phyloP scores from a whole-genome alignment of 805 yeast species.

The Yamadazyma paraphyllophila region DNA sequence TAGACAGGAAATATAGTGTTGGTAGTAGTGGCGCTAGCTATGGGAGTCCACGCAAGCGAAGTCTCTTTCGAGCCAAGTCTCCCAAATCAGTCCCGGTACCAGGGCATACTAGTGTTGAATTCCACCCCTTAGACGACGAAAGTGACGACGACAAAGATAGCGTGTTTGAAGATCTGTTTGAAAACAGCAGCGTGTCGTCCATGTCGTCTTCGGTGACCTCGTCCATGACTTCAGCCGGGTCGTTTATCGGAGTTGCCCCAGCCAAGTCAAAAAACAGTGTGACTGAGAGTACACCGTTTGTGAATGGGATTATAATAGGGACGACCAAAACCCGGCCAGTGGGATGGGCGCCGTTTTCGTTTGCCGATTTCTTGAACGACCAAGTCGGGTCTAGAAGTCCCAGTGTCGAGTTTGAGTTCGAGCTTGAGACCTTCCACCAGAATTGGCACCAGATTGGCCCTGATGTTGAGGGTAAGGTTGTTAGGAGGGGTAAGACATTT shows the following conservation, averaged over 20 bases:
- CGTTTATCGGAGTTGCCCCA: neutral
- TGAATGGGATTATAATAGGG: neutral
- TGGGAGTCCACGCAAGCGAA: neutral
- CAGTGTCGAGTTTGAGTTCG: slow-evolving; percentile 13
- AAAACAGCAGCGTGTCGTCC: slow-evolving; percentile 7
- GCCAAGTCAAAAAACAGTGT: neutral
- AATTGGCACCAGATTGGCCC: neutral
- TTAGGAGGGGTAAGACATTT: slow-evolving; percentile 5
- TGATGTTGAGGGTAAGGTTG: neutral
- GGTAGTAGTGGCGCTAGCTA: neutral
- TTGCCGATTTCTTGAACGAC: neutral
- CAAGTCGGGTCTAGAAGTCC: neutral
- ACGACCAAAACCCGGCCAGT: neutral
- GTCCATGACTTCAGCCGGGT: neutral
- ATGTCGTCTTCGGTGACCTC: slow-evolving; percentile 2
- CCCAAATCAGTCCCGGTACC: neutral
- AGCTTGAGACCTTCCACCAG: slow-evolving; percentile 12
- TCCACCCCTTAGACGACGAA: slow-evolving; percentile 9
- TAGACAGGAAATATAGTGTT: no score
- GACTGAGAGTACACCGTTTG: neutral
- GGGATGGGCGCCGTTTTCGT: neutral
- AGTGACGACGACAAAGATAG: slow-evolving; percentile 8
- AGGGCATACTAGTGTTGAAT: neutral
- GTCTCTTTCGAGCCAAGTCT: neutral
- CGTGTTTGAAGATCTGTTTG: slow-evolving; percentile 13